phyloP scores from a whole-genome alignment of 2,329 filamentous ascomycete species.

The Xylariaceae sp. region DNA sequence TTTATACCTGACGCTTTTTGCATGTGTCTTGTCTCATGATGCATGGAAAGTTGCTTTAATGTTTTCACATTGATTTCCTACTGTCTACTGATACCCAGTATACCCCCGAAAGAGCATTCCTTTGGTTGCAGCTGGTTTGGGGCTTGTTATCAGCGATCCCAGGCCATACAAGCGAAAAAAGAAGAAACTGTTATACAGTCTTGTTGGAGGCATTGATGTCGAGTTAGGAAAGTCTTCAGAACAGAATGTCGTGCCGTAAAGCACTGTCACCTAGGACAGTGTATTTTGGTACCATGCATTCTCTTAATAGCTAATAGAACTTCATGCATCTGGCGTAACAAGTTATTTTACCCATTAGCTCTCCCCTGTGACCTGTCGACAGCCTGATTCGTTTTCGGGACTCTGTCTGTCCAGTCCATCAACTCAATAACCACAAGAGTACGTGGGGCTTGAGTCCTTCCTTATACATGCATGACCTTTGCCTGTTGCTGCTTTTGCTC shows the following conservation, averaged over 20 bases:
- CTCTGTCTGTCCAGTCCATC: too few species aligned
- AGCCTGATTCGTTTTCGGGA: too few species aligned
- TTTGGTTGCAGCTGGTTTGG: constrained; percentile 19
- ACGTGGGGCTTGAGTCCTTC: too few species aligned
- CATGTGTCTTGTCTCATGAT: constrained; percentile 26
- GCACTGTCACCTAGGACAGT: constrained; percentile 23
- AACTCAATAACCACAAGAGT: too few species aligned
- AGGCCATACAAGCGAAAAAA: constrained; percentile 16
- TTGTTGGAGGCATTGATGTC: constrained; percentile 10
- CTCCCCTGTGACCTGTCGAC: background rate
- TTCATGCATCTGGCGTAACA: constrained; percentile 18
- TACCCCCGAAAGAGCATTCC: constrained; percentile 28
- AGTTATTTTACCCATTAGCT: constrained; percentile 1
- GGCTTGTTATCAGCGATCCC: constrained; percentile 13
- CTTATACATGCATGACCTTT: too few species aligned
- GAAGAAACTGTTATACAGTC: constrained; percentile 10
- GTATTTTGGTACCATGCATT: constrained; percentile 18
- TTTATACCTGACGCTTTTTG: constrained; percentile 24
- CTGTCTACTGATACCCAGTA: constrained; percentile 33
- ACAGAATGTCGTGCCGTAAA: constrained; percentile 15
- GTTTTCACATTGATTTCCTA: constrained; percentile 27
- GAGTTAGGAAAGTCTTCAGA: constrained; percentile 14
- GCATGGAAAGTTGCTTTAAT: constrained; percentile 22
- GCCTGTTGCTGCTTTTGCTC: too few species aligned
- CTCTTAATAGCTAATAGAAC: constrained; percentile 32